Conservation (phyloP, 1,139 yeast genomes). For the Wickerhamiella pararugosa region DNA sequence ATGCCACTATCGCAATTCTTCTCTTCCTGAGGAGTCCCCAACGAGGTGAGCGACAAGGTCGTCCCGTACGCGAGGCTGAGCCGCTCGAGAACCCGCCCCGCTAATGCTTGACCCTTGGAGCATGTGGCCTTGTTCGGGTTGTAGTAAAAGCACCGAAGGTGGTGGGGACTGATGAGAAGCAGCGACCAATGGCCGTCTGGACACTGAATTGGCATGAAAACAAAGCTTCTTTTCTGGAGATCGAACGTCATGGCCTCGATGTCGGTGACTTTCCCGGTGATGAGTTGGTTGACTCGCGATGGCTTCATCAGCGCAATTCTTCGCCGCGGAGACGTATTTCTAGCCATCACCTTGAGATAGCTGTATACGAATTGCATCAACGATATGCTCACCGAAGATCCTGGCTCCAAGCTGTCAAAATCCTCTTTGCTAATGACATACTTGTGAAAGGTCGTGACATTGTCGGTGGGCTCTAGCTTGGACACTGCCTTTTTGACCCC, state of each 20-base stretch:
- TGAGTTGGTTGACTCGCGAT: constrained; percentile 28
- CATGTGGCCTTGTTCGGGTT: constrained; percentile 30
- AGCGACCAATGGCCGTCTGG: constrained; percentile 43
- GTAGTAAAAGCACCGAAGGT: constrained; percentile 29
- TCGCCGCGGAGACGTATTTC: constrained; percentile 7
- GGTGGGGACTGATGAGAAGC: constrained; percentile 30
- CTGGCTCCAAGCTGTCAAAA: constrained; percentile 31
- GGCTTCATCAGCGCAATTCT: constrained; percentile 27
- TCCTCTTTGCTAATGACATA: constrained; percentile 35
- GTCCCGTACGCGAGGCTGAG: constrained; percentile 25
- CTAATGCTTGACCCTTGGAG: constrained; percentile 17
- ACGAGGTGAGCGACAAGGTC: constrained; percentile 21
- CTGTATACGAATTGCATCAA: constrained; percentile 51
- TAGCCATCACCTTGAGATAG: constrained; percentile 27
- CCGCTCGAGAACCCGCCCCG: constrained; percentile 24
- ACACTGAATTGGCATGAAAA: constrained; percentile 37
- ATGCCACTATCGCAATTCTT: constrained; percentile 74
- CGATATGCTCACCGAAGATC: constrained; percentile 65
- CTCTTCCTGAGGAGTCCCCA: constrained; percentile 53
- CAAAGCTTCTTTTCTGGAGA: constrained; percentile 28
- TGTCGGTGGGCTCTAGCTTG: background rate
- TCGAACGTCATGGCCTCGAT: constrained; percentile 32
- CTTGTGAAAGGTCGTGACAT: constrained; percentile 17
- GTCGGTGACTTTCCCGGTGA: constrained; percentile 18
- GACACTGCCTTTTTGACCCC: background rate